Evolutionary conservation across 176 grass and related monocot genomes (phyloP), one percentile per base, ranked within the genome.

Genomic region (Hyparrhenia diplandra): DNA sequence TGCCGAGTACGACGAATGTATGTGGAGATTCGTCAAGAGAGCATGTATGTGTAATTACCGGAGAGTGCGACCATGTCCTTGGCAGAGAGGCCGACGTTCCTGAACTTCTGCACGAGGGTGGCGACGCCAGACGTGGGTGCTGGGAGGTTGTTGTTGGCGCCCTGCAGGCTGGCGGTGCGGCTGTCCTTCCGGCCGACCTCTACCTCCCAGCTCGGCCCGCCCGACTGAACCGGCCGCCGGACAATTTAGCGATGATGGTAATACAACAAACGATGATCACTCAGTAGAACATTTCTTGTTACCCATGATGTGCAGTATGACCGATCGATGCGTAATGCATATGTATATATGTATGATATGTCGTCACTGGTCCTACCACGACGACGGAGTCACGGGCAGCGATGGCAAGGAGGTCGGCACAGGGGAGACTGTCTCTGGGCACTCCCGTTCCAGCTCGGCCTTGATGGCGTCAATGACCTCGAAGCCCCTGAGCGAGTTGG

Each of bases 41-140:
- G n/a, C 20, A 23, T 5, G 47, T 2, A 51, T 49, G 8, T 57
- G 41, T 60, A 5, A 4, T 39, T 83, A 96, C 93, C 94, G 18
- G 94, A 94, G 67, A 97, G 94, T 1, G 82, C 91, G 27, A 91
- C 91, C 94, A 97, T 90, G 89, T 97, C 94, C 42, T 90, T 87
- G 9, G 85, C 46, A 12, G 91, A 88, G 67, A 97, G 91, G 37
- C 91, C 91, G 1, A 97, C 81, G 51, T 83, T 92, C 69, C 82
- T 81, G 77, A 97, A 97, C 67, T 92, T 97, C 75, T 89, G 87
- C 23, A 92, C 65, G 47, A 97, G 94, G 27, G 87, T 86, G 8
- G 89, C 68, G 35, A 97, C 91, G 45, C 88, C 82, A 29, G 94
- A 97, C 10, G 94, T 94, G 0, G 94, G 94, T n/a, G 89, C 82